These are phyloP conservation scores for Zelonia costaricensis DNA, from an alignment of 208 protist species.

Conservation along the genomic window DNA sequence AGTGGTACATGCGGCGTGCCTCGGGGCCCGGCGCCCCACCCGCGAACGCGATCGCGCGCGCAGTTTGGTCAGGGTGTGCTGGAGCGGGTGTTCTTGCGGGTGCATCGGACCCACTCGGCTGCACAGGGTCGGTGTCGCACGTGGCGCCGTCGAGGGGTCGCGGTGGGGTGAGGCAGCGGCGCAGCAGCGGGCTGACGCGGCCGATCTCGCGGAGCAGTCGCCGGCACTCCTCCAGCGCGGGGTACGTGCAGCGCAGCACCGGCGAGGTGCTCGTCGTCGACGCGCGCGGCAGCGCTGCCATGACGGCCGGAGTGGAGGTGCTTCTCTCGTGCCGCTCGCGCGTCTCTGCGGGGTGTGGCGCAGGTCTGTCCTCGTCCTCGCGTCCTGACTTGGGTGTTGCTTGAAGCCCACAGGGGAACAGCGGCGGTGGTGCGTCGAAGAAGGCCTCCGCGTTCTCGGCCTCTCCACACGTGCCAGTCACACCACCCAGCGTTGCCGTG, in stretches of 20 bases:
- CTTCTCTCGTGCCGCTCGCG: too few relatives aligned
- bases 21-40: constrained; percentile 1
- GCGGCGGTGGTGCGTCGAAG: background rate
- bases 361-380: background rate
- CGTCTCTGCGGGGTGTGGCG: background rate
- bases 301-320: background rate
- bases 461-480: too few relatives aligned
- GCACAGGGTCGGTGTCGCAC: background rate
- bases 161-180: constrained; percentile 32
- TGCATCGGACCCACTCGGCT: too few relatives aligned
- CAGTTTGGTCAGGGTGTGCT: background rate
- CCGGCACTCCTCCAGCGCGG: constrained; percentile 24
- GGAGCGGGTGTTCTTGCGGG: background rate
- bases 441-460: background rate
- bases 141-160: constrained; percentile 4
- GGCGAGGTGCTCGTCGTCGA: background rate
- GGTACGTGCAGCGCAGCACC: constrained; percentile 15
- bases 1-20: constrained; percentile 22
- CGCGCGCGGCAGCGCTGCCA: too few relatives aligned
- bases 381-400: too few relatives aligned
- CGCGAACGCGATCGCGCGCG: too few relatives aligned
- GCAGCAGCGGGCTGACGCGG: constrained; percentile 25
- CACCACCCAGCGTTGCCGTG: too few relatives aligned
- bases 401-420: too few relatives aligned
- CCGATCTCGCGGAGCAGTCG: constrained; percentile 33